Evolutionary conservation across 352 stramenopile genomes (phyloP), one percentile per base, ranked within the genome.

Genomic region (Blastocystis sp.): DNA sequence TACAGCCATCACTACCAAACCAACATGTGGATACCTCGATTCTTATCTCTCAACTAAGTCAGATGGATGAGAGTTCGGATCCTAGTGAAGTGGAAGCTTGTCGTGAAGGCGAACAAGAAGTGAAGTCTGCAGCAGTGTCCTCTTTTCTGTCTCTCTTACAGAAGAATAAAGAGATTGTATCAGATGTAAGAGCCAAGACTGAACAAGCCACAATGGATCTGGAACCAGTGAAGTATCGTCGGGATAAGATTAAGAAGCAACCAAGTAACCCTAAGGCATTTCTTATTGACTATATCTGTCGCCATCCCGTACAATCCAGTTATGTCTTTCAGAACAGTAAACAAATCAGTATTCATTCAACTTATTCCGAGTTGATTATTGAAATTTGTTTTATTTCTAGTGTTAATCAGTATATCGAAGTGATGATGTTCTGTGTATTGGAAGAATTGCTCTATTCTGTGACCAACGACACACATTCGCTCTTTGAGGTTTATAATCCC

Each of bases 101-200:
- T 30, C 68, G 68, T 48, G 68, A 79, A 35, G 68, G 68, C 15
- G 68, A 79, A 56, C 24, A 30, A 30, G 68, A 79, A 48, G 68
- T 60, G 3, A 58, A 60, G 9, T 57, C 42, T 22, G 44, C 68
- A 19, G 68, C 68, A 22, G 44, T 57, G 1, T 48, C 35, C 17
- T 79, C 68, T n/a, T 40, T 79, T 19, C 40, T 79, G 5, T 79
- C 68, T 60, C 68, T 79, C 33, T 19, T 79, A 27, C 30, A 79
- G 40, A 56, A 37, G n/a, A 79, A 79, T 53, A 79, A 79, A 15
- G 68, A 40, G 24, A 56, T 79, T 53, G 51, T 48, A 9, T 60
- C 37, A 6, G n/a, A 17, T 19, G 68, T 79, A 0, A 6, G 33
- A 30, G 68, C 37, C 1, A 79, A 48, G 42, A 42, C 42, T 30